A percentile compares a stretch with the other conserved stretches of the same genome.
These are phyloP conservation scores for Lotmaria passim DNA, from an alignment of 208 protist species.

Conservation along the genomic window DNA sequence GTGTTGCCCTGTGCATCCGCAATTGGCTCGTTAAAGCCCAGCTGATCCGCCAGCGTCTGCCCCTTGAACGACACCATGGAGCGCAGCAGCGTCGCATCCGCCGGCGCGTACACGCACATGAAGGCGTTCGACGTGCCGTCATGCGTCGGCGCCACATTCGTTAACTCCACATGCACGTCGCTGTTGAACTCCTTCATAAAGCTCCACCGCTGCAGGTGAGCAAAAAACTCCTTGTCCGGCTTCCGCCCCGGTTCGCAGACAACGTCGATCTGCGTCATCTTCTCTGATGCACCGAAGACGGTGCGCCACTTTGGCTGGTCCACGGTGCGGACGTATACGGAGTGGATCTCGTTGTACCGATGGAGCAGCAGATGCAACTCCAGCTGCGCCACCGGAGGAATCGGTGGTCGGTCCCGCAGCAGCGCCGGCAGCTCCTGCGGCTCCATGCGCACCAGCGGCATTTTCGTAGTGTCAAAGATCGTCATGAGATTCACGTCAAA, in stretches of 20 bases:
- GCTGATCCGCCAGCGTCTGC: conserved; percentile 56
- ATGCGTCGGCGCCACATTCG: conserved; percentile 30
- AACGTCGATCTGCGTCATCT: conserved; percentile 88
- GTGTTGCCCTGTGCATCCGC: conserved; percentile 55
- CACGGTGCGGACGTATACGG: conserved; percentile 79
- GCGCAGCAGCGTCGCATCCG: conserved; percentile 70
- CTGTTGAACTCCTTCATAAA: conserved; percentile 88
- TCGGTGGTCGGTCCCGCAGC: conserved; percentile 41
- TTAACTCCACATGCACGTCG: conserved; percentile 87
- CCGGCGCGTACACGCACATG: conserved; percentile 67
- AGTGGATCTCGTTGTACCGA: conserved; percentile 61
- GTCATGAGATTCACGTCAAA: conserved; percentile 64
- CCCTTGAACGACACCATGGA: conserved; percentile 63
- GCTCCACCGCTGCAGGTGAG: conserved; percentile 81
- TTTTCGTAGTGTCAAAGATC: conserved; percentile 78
- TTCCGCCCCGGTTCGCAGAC: conserved; percentile 46
- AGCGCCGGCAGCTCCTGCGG: conserved; percentile 51
- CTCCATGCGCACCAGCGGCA: conserved; percentile 72
- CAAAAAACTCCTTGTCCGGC: conserved; percentile 56
- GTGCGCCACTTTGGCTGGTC: conserved; percentile 72
- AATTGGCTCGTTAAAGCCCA: conserved; percentile 82
- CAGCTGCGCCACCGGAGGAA: conserved; percentile 83
- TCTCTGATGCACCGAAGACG: conserved; percentile 64
- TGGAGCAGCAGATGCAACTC: conserved; percentile 86
- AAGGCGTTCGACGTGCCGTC: conserved; percentile 30